Evolutionary conservation across 1,284 basidiomycete genomes (phyloP), one percentile per base, ranked within the genome.

Genomic region (Ustilago lituana): DNA sequence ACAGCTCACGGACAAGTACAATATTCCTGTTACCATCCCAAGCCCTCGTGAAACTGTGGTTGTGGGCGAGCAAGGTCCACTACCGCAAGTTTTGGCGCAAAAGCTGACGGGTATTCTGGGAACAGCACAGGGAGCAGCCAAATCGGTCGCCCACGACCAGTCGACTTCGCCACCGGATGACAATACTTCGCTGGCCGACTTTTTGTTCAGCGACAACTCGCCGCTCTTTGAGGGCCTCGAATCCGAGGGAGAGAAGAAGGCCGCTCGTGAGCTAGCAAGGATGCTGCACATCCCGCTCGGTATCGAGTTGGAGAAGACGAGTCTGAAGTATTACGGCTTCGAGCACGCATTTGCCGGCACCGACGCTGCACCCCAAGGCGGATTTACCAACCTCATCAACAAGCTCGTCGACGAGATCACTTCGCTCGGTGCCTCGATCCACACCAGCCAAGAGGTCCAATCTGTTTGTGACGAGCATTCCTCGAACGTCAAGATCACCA

Each of bases 201-300:
- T 77, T n/a, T 63, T 85, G 6, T 81, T 84, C 57, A 50, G 56
- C n/a, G n/a, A 75, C 20, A 37, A 51, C 4, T 84, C 83, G 24
- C 59, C 78, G 2, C 63, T 77, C 15, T 77, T 63, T 37, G 53
- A 23, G 5, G 60, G 62, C 19, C 63, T 74, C 37, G 51, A 49
- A 38, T 62, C 36, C 3, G 63, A 65, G 23, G 93, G 94, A 87
- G 94, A 97, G 86, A 85, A 85, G 36, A 38, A 63, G 14, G 70
- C 80, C 0, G 82, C 81, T 1, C 52, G 71, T 14, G 79, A 76
- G 7, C 70, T 85, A 27, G 84, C 85, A 0, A 74, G 85, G 27
- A 82, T 83, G 37, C 78, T 84, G 27, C 85, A 86, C 55, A 81
- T 86, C 15, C 84, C 84, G 0, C 77, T 86, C 0, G 86, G 85